These are phyloP conservation scores for Calonectria henricotiae DNA, from an alignment of 2,329 filamentous ascomycete genomes.

Conservation along the genomic window DNA sequence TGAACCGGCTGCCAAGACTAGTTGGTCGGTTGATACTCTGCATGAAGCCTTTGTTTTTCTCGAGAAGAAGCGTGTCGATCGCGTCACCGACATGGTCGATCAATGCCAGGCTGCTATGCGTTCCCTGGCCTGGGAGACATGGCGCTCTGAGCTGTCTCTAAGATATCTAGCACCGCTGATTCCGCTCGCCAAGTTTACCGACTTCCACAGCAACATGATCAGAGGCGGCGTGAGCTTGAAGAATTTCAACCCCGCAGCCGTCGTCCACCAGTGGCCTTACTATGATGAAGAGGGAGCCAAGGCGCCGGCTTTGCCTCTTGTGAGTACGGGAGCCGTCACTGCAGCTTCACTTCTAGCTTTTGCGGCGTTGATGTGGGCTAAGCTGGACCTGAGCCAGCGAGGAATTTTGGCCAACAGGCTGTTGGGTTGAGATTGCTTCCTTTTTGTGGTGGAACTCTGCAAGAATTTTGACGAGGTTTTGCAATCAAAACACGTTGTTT, in stretches of 20 bases:
- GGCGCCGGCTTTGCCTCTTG: neutral
- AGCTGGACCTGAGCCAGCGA: neutral
- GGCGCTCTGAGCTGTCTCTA: neutral
- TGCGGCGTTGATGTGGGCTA: neutral
- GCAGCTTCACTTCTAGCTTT: neutral
- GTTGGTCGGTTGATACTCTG: neutral
- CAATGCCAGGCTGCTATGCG: slow-evolving; percentile 15
- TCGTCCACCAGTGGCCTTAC: neutral
- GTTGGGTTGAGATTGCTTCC: neutral
- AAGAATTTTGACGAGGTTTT: neutral
- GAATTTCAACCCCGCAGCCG: neutral
- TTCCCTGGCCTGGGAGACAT: neutral
- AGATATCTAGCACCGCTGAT: neutral
- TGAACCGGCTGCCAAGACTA: neutral
- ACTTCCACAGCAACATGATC: slow-evolving; percentile 13
- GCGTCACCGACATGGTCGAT: neutral
- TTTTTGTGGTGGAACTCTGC: neutral
- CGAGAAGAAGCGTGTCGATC: neutral
- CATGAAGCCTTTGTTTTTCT: neutral
- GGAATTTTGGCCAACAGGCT: neutral
- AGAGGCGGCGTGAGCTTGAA: slow-evolving; percentile 5
- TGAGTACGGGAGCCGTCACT: neutral
- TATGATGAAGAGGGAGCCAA: neutral
- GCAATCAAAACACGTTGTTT: neutral
- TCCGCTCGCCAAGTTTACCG: neutral